Conservation (phyloP, 1,284 basidiomycete species). For the Amylostereum chailletii region DNA sequence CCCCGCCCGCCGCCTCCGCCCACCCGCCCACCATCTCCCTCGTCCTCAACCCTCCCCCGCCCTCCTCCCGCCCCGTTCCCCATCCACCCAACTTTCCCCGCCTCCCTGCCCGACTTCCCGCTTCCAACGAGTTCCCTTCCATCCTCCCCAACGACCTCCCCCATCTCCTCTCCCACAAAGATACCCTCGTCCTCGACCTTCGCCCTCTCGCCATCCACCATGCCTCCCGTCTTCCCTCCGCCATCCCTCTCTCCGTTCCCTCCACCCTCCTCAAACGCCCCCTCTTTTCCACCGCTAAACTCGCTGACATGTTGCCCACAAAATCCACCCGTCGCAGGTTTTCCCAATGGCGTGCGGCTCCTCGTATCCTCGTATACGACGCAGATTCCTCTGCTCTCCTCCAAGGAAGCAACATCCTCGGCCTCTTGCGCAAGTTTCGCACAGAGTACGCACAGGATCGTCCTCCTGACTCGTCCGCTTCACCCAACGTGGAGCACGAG, state of each 20-base stretch:
- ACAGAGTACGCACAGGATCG: slow-evolving; percentile 55
- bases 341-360: slow-evolving; percentile 43
- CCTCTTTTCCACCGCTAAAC: slow-evolving; percentile 66
- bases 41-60: slow-evolving; percentile 11
- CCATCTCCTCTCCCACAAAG: slow-evolving; percentile 23
- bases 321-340: slow-evolving; percentile 50
- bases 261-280: slow-evolving; percentile 91
- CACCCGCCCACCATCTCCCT: slow-evolving; percentile 2
- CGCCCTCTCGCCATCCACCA: slow-evolving; percentile 73
- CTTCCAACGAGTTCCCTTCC: slow-evolving; percentile 19
- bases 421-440: slow-evolving; percentile 80
- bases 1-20: slow-evolving; percentile 8
- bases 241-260: slow-evolving; percentile 88
- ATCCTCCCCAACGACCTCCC: slow-evolving; percentile 24
- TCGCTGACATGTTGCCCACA: slow-evolving; percentile 70
- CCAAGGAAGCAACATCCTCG: slow-evolving; percentile 64
- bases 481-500: slow-evolving; percentile 17
- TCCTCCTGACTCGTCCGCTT: neutral
- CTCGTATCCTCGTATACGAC: slow-evolving; percentile 74
- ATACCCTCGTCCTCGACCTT: slow-evolving; percentile 72
- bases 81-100: slow-evolving; percentile 4
- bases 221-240: slow-evolving; percentile 54
- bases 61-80: slow-evolving; percentile 3
- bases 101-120: slow-evolving; percentile 3
- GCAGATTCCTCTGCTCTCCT: slow-evolving; percentile 56